Evolutionary conservation across 2,329 filamentous ascomycete species (phyloP), one percentile per base, ranked within the genome.

Genomic region (Calonectria naviculata): DNA sequence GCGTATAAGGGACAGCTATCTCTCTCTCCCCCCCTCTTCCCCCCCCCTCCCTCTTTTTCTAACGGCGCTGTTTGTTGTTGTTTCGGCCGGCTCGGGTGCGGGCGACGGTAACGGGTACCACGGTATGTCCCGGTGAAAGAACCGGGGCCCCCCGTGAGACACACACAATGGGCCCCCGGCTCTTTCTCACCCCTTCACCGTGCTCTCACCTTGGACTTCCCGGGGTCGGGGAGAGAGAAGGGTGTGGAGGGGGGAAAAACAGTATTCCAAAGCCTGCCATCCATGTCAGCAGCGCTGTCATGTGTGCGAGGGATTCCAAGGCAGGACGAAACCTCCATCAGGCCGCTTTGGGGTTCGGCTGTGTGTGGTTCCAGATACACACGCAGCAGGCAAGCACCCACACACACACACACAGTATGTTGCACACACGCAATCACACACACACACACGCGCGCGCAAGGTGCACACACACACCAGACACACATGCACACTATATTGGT

Each of bases 231-330:
- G 34, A 36, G n/a, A n/a, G n/a, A n/a, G n/a, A n/a, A n/a, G n/a
- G n/a, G n/a, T n/a, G n/a, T n/a, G n/a, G n/a, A n/a, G n/a, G n/a
- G n/a, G n/a, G n/a, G n/a, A n/a, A n/a, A n/a, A n/a, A n/a, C n/a
- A n/a, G n/a, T 36, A 36, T 13, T 31, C 26, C 47, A 46, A 54
- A n/a, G n/a, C n/a, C 68, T 34, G 21, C 31, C 68, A 71, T 60
- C 65, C 68, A 71, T 71, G 68, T 71, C 65, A 68, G 68, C 65
- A 63, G 54, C 54, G 28, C 42, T 44, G 34, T 71, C 68, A 71
- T 68, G 65, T 68, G 68, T 41, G 34, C 21, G 24, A 41, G 38
- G 60, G 38, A 56, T 67, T 60, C 49, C 38, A 47, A 24, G 46
- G 46, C 56, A 42, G 61, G 34, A 41, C 36, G 62, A 49, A 52